phyloP scores from a whole-genome alignment of 1,284 basidiomycete species.

The Rhodotorula sp. region DNA sequence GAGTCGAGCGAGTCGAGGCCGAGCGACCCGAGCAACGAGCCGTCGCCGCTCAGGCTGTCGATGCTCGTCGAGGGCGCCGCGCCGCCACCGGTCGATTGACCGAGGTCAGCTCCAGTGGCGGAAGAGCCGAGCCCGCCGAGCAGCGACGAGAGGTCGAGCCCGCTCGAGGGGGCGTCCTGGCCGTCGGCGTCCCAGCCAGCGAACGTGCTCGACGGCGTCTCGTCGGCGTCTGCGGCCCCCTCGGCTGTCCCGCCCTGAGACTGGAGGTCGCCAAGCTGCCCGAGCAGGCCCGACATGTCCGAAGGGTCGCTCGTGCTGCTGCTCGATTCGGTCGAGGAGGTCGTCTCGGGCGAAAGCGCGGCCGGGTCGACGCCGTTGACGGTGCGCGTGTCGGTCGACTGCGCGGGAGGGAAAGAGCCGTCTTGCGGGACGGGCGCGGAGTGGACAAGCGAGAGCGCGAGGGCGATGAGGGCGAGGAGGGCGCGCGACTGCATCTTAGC shows the following conservation, averaged over 20 bases:
- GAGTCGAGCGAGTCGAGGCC: neutral
- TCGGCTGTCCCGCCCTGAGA: neutral
- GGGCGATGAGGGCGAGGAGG: neutral
- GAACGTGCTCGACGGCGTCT: neutral
- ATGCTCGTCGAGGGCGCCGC: neutral
- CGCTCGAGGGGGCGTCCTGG: neutral
- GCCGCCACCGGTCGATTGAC: neutral
- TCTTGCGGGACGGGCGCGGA: neutral
- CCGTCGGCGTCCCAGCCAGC: neutral
- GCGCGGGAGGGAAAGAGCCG: neutral
- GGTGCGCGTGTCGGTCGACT: neutral
- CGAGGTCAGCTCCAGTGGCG: neutral
- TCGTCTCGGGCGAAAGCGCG: neutral
- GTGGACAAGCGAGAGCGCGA: neutral
- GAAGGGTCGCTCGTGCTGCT: no score
- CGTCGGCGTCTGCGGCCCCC: neutral
- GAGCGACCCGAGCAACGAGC: neutral
- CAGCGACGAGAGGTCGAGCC: conserved; percentile 1
- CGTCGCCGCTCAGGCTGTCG: neutral
- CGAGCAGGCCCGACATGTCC: neutral
- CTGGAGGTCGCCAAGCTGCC: neutral
- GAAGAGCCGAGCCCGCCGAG: neutral
- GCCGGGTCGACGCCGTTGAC: neutral
- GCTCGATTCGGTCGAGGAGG: neutral
- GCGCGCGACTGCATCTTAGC: neutral